A percentile compares a stretch with the other conserved stretches of the same genome.
Conservation (phyloP, 1,139 yeast genomes). For the Blastobotrys raffinosifermentans region DNA sequence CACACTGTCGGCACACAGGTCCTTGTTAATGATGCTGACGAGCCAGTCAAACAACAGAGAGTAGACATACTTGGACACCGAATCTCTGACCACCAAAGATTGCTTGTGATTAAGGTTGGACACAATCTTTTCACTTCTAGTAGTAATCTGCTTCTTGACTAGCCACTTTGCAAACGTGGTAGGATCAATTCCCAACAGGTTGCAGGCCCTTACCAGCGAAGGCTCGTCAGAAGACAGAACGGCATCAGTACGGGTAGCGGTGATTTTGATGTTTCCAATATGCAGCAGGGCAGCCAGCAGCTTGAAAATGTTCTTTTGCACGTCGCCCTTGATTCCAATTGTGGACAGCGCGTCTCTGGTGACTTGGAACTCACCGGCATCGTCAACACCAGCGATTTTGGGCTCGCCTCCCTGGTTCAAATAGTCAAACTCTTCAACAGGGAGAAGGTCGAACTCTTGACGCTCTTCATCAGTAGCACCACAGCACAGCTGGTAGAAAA, state of each 20-base stretch:
- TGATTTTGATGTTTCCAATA: conserved; percentile 86
- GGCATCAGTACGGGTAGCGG: conserved; percentile 83
- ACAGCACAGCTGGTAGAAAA: conserved; percentile 82
- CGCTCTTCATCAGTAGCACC: conserved; percentile 66
- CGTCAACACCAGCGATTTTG: conserved; percentile 72
- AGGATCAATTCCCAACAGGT: conserved; percentile 77
- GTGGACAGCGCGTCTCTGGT: conserved; percentile 72
- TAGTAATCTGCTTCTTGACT: conserved; percentile 83
- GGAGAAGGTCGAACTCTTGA: conserved; percentile 47
- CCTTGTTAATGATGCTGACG: conserved; percentile 73
- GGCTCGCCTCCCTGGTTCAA: conserved; percentile 88
- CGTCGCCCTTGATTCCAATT: conserved; percentile 61
- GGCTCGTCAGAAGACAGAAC: conserved; percentile 82
- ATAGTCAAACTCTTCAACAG: conserved; percentile 67
- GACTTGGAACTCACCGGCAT: conserved; percentile 63
- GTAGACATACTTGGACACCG: conserved; percentile 90
- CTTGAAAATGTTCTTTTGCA: conserved; percentile 66
- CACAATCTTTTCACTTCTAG: conserved; percentile 88
- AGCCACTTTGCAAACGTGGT: conserved; percentile 81
- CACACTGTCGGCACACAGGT: conserved; percentile 66
- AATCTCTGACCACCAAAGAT: conserved; percentile 89
- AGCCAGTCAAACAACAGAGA: conserved; percentile 95
- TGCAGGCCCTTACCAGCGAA: conserved; percentile 74
- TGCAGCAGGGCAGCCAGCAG: conserved; percentile 86
- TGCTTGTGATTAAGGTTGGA: conserved; percentile 79